These are phyloP conservation scores for Cucurbita pepo DNA, from an alignment of 306 rosid species.

Conservation along the genomic window DNA sequence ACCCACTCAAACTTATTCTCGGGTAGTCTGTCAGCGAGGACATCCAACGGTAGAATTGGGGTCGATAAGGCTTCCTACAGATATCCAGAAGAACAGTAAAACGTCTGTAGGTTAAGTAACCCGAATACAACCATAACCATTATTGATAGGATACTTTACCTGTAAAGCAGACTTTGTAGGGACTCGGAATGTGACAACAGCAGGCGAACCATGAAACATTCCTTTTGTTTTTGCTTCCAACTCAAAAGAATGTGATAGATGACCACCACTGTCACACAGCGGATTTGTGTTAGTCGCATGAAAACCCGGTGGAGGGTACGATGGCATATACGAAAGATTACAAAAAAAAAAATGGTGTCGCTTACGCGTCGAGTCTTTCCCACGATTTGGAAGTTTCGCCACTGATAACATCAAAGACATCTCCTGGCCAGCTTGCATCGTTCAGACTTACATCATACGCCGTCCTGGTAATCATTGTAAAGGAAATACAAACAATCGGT, in stretches of 20 bases:
- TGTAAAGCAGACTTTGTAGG: slow-evolving; percentile 83
- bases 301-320: background rate
- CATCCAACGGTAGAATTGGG: slow-evolving; percentile 75
- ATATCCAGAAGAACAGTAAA: background rate
- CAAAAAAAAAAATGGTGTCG: background rate
- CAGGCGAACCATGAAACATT: slow-evolving; percentile 55
- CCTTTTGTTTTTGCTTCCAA: slow-evolving; percentile 71
- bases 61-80: slow-evolving; percentile 64
- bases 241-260: slow-evolving; percentile 71
- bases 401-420: slow-evolving; percentile 36
- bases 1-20: slow-evolving; percentile 88
- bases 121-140: background rate
- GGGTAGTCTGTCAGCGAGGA: slow-evolving; percentile 77
- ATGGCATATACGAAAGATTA: slow-evolving; percentile 1
- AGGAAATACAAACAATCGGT: background rate
- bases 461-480: slow-evolving; percentile 32
- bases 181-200: slow-evolving; percentile 67
- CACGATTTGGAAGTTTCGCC: slow-evolving; percentile 73
- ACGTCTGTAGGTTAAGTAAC: background rate
- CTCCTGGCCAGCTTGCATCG: slow-evolving; percentile 74
- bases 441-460: slow-evolving; percentile 75
- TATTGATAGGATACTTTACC: slow-evolving; percentile 24
- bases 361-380: slow-evolving; percentile 98
- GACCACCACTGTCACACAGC: slow-evolving; percentile 44
- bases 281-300: background rate